Evolutionary conservation across 768 basidiomycete genomes (phyloP), one percentile per base, ranked within the genome.

Genomic region (Chalciporus chontae): DNA sequence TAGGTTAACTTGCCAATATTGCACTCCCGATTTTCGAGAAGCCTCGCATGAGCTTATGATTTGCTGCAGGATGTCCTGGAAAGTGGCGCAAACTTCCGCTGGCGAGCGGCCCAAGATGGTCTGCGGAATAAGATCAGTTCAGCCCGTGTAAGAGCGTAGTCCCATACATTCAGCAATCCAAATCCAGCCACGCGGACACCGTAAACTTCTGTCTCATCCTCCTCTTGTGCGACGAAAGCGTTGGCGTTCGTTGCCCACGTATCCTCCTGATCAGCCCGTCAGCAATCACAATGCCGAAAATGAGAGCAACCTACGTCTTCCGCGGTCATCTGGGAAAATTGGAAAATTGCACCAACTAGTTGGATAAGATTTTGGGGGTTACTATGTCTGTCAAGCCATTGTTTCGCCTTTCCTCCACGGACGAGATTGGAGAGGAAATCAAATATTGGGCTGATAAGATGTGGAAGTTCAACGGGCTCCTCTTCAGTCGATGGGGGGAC

Each of bases 161-260:
- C 8, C 62, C 66, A 27, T 65, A 96, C 94, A 27, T 77, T 77
- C 44, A 95, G 69, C 31, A 97, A 69, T 61, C 97, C 95, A 58
- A 93, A 85, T 3, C 85, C 85, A 4, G 90, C 87, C 2, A 90
- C 80, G 31, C 96, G 79, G 29, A 92, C 77, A 47, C 88, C 90
- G 62, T 93, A 94, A 2, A 76, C 64, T 46, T 88, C 82, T 1
- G 84, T 84, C 53, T 95, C 93, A 52, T 97, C 95, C 47, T 96
- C 92, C 61, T 97, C 94, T 63, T 98, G 92, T 21, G 87, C 86
- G 26, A 98, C 84, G 61, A 98, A 98, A 3, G 87, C 82, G 57
- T 98, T 97, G 4, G 90, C 84, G 58, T 96, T 88, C 46, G 77
- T 80, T 3, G 83, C 80, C 95, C 95, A 98, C 14, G 82, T 86